Conservation (phyloP, 192 early-diverging fungal genomes). For the Coemansia sp. region DNA sequence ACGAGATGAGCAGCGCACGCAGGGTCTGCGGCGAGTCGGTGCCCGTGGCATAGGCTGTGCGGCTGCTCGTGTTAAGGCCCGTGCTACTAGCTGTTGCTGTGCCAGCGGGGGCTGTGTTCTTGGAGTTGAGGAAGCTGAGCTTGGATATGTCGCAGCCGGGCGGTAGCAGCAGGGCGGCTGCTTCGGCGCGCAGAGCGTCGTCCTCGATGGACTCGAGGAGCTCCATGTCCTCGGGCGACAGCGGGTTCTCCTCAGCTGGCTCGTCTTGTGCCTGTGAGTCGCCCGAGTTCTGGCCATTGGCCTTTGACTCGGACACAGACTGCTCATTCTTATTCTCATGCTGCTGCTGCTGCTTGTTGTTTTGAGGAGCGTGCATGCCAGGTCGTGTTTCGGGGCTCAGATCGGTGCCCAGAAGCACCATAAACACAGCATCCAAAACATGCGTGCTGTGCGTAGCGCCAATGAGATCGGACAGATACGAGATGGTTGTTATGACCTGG, state of each 20-base stretch:
- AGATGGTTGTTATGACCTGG: conserved; percentile 38
- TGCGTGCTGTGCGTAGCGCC: conserved; percentile 22
- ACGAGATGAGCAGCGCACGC: conserved; percentile 32
- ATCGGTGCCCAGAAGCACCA: conserved; percentile 34
- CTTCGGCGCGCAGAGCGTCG: conserved; percentile 42
- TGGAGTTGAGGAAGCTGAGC: neutral
- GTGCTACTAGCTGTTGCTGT: neutral
- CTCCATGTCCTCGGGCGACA: conserved; percentile 34
- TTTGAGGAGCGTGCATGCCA: neutral
- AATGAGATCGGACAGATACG: conserved; percentile 40
- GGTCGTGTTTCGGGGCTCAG: conserved; percentile 30
- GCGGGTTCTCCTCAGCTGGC: neutral
- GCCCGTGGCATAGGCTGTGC: neutral
- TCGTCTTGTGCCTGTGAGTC: neutral
- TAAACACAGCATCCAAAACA: conserved; percentile 41
- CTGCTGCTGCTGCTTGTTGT: neutral
- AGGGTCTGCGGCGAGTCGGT: neutral
- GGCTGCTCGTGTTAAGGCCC: neutral
- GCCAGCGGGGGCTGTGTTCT: neutral
- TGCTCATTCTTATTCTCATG: no score
- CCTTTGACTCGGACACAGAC: no score
- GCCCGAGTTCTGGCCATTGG: neutral
- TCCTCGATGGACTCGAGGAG: conserved; percentile 40
- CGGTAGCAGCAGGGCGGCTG: conserved; percentile 30
- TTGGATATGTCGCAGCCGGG: conserved; percentile 4